Evolutionary conservation across 768 basidiomycete genomes (phyloP), one percentile per base, ranked within the genome.

Genomic region (Lactifluus pinguis): DNA sequence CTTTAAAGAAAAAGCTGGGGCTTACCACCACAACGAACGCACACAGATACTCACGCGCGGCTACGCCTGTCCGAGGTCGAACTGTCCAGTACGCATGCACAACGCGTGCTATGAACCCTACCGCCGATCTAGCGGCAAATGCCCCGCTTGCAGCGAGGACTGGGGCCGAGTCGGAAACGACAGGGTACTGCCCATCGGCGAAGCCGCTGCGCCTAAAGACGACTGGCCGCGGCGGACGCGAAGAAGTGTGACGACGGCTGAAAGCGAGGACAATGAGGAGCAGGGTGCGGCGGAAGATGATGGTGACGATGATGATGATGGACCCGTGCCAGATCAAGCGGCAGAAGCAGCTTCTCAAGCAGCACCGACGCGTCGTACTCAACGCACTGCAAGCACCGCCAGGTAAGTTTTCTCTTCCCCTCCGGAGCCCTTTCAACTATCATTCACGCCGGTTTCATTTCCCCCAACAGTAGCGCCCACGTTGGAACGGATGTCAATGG

Each of bases 21-120:
- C 13, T 11, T 19, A 14, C n/a, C 2, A 25, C 19, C 17, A 44
- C 39, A 39, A 45, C 19, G 3, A 45, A 6, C n/a, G n/a, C 59
- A 25, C 25, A 13, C 63, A 91, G 87, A 77, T 86, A 36, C 66
- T 89, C 48, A 91, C 89, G 3, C 81, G 79, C 34, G 90, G 90
- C 21, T 72, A 83, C 15, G 77, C 80, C 7, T 92, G 90, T 68
- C 73, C 70, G 49, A 82, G 76, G 2, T 68, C 75, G 1, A 83
- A 83, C 55, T 93, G 90, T 76, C 77, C 82, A 67, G 74, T 76
- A 13, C 78, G 78, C 32, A 70, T 91, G 70, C 91, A 91, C 68
- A 71, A 71, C 48, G 82, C 85, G 59, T 90, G 89, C 65, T 86
- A 83, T 70, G 72, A 68, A 39, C 78, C 69, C 54, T 84, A 78